Conservation (phyloP, 2,329 filamentous ascomycete genomes). For the Xylaria sp. region DNA sequence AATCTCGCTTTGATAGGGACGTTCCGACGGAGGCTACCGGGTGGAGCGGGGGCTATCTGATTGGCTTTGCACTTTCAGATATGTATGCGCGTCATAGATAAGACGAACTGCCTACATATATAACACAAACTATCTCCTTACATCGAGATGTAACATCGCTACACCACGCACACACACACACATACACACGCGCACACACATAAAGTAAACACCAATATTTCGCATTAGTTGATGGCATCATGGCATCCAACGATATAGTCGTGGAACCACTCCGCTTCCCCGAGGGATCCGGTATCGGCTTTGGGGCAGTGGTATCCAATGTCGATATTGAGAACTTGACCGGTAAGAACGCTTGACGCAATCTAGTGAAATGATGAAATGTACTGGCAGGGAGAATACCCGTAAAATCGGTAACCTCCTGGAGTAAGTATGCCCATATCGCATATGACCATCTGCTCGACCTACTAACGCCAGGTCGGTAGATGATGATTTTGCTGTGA, state of each 20-base stretch:
- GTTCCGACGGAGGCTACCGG: slow-evolving; percentile 18
- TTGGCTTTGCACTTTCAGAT: neutral
- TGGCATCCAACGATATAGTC: slow-evolving; percentile 42
- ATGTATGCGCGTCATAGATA: slow-evolving; percentile 24
- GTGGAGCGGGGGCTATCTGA: slow-evolving; percentile 20
- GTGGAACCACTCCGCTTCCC: slow-evolving; percentile 53
- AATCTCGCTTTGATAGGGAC: slow-evolving; percentile 10
- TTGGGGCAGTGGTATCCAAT: slow-evolving; percentile 69
- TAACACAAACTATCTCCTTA: neutral
- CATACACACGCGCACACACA: neutral
- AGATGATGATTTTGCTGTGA: slow-evolving; percentile 72
- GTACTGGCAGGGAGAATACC: slow-evolving; percentile 60
- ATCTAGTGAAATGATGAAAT: slow-evolving; percentile 35
- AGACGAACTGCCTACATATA: slow-evolving; percentile 14
- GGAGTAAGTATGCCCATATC: slow-evolving; percentile 53
- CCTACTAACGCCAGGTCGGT: slow-evolving; percentile 36
- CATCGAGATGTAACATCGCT: neutral
- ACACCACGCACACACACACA: neutral
- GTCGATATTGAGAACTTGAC: slow-evolving; percentile 70
- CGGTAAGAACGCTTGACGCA: slow-evolving; percentile 57
- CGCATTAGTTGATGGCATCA: slow-evolving; percentile 5
- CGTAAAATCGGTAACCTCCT: slow-evolving; percentile 70
- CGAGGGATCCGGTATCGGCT: slow-evolving; percentile 59
- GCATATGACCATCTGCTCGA: neutral
- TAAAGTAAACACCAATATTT: neutral